These are phyloP conservation scores for Macrotyloma uniflorum DNA, from an alignment of 306 rosid species.

Conservation along the genomic window DNA sequence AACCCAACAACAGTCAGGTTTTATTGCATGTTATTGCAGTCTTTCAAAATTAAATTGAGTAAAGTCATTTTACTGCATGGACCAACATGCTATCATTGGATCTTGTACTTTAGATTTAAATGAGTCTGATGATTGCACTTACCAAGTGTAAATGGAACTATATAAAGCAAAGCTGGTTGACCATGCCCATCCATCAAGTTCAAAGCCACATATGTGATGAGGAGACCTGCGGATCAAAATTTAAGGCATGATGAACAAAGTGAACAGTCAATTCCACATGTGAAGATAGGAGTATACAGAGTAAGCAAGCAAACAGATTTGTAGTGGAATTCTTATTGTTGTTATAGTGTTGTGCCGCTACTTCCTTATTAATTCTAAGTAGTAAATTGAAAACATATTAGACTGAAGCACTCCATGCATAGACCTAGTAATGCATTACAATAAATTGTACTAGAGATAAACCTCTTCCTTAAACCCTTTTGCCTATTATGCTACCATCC, in stretches of 20 bases:
- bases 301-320: constrained; percentile 13
- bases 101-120: background rate
- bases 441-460: background rate
- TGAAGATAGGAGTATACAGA: constrained; percentile 3
- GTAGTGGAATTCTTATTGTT: background rate
- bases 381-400: background rate
- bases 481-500: background rate
- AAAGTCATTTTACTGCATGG: background rate
- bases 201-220: constrained; percentile 90
- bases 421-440: background rate
- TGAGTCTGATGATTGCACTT: constrained; percentile 36
- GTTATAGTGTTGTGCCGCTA: background rate
- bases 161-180: constrained; percentile 96
- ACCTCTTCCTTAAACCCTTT: constrained; percentile 4
- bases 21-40: background rate
- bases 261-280: background rate
- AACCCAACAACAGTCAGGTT: background rate
- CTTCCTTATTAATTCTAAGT: background rate
- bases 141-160: constrained; percentile 97
- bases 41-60: background rate
- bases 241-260: constrained; percentile 16
- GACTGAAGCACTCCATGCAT: background rate
- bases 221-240: constrained; percentile 65
- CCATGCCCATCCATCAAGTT: constrained; percentile 99
- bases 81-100: background rate